Evolutionary conservation across 257 asterid species (phyloP).

Genomic region (Solanum dulcamara): DNA sequence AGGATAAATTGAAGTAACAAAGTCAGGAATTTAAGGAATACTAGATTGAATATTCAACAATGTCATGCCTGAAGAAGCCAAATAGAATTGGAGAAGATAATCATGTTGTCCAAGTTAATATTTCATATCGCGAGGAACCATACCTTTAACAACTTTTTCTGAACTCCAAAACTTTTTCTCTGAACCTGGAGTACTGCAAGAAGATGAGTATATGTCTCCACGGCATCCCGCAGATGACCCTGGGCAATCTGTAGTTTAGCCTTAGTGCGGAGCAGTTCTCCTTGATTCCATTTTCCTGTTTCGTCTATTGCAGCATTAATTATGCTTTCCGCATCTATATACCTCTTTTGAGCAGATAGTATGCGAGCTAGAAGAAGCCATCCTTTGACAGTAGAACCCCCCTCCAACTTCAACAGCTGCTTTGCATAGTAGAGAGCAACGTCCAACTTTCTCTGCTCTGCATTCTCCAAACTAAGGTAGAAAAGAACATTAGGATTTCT

Average conservation of each 20-base stretch:
- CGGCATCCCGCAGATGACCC: slow-evolving; percentile 44
- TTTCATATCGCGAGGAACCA: neutral
- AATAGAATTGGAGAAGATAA: neutral
- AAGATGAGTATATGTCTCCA: slow-evolving; percentile 64
- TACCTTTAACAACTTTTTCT: slow-evolving; percentile 44
- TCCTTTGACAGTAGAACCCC: slow-evolving; percentile 47
- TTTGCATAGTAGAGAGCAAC: slow-evolving; percentile 70
- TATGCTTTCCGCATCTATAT: slow-evolving; percentile 58
- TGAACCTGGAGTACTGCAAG: slow-evolving; percentile 87
- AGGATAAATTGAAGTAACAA: neutral
- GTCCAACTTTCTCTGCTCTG: slow-evolving; percentile 78
- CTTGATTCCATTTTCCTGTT: slow-evolving; percentile 89
- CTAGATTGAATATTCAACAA: neutral
- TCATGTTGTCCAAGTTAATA: neutral
- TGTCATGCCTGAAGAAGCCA: neutral
- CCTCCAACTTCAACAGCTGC: slow-evolving; percentile 47
- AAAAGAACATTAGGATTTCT: slow-evolving; percentile 33
- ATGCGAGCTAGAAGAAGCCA: slow-evolving; percentile 89
- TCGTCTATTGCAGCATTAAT: slow-evolving; percentile 82
- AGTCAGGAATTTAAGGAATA: neutral
- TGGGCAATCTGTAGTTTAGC: slow-evolving; percentile 74
- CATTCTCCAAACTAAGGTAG: slow-evolving; percentile 68
- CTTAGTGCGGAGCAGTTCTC: slow-evolving; percentile 57
- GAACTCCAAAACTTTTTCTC: slow-evolving; percentile 42
- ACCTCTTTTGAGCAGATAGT: slow-evolving; percentile 76